Evolutionary conservation across 192 early-diverging fungal genomes (phyloP).

Genomic region (Coemansia sp.): DNA sequence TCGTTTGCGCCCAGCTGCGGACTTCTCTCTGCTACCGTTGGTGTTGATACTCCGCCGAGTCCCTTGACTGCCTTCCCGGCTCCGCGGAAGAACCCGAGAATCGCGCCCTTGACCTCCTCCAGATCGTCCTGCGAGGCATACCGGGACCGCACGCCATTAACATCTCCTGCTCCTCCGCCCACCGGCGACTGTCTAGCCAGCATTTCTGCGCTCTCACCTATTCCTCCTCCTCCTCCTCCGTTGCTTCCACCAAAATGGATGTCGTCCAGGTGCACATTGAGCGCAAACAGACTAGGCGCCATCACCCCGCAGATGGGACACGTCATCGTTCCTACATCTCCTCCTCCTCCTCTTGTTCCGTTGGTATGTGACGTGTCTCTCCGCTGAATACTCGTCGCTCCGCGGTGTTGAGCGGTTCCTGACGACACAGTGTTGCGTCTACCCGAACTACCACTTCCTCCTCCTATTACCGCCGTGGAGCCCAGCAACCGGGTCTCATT

Average conservation of each 20-base stretch:
- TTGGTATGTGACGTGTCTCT: not conserved
- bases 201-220: not conserved
- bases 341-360: not conserved
- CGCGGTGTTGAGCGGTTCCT: constrained; percentile 2
- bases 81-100: constrained; percentile 47
- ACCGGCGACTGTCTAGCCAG: not conserved
- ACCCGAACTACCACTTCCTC: not conserved
- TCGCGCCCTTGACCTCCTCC: constrained; percentile 35
- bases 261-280: constrained; percentile 54
- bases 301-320: constrained; percentile 55
- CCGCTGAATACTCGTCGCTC: not conserved
- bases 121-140: constrained; percentile 40
- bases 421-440: constrained; percentile 39
- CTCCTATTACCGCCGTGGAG: too few relatives aligned
- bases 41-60: constrained; percentile 1
- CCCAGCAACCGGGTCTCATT: constrained; percentile 2
- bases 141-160: constrained; percentile 1
- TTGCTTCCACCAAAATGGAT: constrained; percentile 29
- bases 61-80: constrained; percentile 41
- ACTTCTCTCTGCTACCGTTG: not conserved
- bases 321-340: constrained; percentile 14
- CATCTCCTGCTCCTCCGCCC: not conserved
- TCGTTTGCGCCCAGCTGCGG: not conserved
- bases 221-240: not conserved
- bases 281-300: constrained; percentile 44